phyloP scores from a whole-genome alignment of 1,284 basidiomycete genomes.

The Kalmanozyma brasiliensis region DNA sequence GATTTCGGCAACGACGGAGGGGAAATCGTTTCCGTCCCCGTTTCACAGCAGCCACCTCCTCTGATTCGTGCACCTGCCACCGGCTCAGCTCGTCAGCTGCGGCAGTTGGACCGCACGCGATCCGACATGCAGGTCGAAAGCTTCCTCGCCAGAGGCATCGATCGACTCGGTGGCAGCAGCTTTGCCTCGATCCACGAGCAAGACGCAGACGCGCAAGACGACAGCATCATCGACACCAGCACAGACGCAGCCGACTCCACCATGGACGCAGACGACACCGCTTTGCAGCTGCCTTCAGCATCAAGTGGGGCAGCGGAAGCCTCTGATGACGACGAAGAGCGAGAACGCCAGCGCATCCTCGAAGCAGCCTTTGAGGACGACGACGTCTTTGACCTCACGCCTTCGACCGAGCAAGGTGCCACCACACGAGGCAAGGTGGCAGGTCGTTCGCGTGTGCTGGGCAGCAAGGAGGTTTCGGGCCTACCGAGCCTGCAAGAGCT shows the following conservation, averaged over 20 bases:
- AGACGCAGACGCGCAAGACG: slow-evolving; percentile 4
- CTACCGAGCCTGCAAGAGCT: slow-evolving; percentile 52
- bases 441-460: slow-evolving; percentile 46
- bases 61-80: slow-evolving; percentile 28
- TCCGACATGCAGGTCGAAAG: slow-evolving; percentile 49
- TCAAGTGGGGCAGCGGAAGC: neutral
- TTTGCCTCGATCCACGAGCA: slow-evolving; percentile 31
- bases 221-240: slow-evolving; percentile 13
- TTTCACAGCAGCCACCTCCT: slow-evolving; percentile 36
- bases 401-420: slow-evolving; percentile 16
- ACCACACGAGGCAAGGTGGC: slow-evolving; percentile 17
- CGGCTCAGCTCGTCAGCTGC: slow-evolving; percentile 13
- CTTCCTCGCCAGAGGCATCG: slow-evolving; percentile 43
- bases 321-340: slow-evolving; percentile 21
- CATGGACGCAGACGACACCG: slow-evolving; percentile 11
- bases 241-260: slow-evolving; percentile 21
- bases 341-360: slow-evolving; percentile 43
- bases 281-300: slow-evolving; percentile 4
- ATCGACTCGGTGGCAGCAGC: slow-evolving; percentile 22
- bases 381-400: slow-evolving; percentile 26
- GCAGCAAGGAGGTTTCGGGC: slow-evolving; percentile 17
- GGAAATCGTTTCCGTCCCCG: neutral
- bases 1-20: neutral
- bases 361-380: slow-evolving; percentile 46
- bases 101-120: slow-evolving; percentile 33